A percentile compares a stretch with the other conserved stretches of the same genome.
phyloP scores from a whole-genome alignment of 768 basidiomycete genomes.

The Phanerochaete carnosa region DNA sequence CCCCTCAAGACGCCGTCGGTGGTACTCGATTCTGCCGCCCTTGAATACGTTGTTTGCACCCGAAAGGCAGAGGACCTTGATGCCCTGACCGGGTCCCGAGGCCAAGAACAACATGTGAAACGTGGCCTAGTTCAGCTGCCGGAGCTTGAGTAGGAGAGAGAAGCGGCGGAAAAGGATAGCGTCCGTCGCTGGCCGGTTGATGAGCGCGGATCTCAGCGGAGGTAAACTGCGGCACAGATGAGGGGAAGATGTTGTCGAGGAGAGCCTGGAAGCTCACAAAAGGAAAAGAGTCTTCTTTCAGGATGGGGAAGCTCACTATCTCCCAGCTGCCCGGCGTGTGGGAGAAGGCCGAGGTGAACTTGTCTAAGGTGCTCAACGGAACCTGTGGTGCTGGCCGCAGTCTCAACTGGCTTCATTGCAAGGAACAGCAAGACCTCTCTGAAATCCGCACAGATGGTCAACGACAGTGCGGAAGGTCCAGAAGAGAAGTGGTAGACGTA shows the following conservation, averaged over 20 bases:
- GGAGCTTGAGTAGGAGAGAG: background rate
- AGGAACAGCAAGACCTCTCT: conserved; percentile 97
- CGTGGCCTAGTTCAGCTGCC: background rate
- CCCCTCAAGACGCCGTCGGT: background rate
- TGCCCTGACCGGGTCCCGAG: background rate
- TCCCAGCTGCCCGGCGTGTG: background rate
- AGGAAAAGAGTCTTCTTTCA: background rate
- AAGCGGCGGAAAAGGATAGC: background rate
- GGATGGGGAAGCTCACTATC: background rate
- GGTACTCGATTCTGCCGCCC: background rate
- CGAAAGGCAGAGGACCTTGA: background rate
- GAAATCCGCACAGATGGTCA: conserved; percentile 58
- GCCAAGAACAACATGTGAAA: background rate
- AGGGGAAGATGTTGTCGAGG: background rate
- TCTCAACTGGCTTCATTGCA: conserved; percentile 88
- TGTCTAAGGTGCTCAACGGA: conserved; percentile 29
- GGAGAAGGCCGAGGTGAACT: conserved; percentile 11
- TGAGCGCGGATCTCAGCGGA: background rate
- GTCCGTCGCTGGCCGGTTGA: background rate
- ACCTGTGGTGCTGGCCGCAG: no score
- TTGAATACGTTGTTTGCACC: background rate
- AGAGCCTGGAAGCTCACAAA: background rate
- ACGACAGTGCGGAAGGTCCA: no score
- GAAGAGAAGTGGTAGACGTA: conserved; percentile 37
- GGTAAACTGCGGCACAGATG: no score